Percentiles rank a stretch among this genome's conserved stretches.
Evolutionary conservation across 139 green algal genomes (phyloP).

Genomic region (Chlorella sp.): DNA sequence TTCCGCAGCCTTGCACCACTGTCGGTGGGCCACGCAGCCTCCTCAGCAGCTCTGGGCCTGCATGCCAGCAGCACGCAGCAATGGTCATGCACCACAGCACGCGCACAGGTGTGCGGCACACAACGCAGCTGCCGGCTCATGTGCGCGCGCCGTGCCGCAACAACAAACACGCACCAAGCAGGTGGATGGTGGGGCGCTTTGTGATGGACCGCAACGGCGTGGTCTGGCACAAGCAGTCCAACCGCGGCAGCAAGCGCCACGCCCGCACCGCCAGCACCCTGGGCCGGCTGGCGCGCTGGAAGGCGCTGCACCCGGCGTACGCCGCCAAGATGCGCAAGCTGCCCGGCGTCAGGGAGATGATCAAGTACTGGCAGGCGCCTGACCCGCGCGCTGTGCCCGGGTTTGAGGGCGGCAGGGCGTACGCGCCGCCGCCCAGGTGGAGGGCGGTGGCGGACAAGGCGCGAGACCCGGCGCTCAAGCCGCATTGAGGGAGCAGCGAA

Average conservation of each 20-base stretch:
- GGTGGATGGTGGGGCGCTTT: conserved; percentile 19
- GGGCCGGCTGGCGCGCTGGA: conserved; percentile 16
- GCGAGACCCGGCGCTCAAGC: too few relatives aligned
- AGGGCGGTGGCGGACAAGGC: background rate
- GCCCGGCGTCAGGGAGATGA: conserved; percentile 6
- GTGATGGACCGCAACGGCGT: conserved; percentile 22
- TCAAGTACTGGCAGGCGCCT: conserved; percentile 18
- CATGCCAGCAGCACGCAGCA: background rate
- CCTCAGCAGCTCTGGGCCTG: background rate
- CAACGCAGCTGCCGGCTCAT: background rate
- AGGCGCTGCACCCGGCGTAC: conserved; percentile 9
- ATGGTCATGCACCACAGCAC: background rate
- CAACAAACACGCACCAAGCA: background rate
- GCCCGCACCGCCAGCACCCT: background rate
- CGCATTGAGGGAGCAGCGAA: too few relatives aligned
- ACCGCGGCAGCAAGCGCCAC: conserved; percentile 13
- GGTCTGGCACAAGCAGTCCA: conserved; percentile 26
- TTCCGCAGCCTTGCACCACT: background rate
- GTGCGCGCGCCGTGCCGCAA: background rate
- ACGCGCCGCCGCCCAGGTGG: background rate
- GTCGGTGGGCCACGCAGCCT: background rate
- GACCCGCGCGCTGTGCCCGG: conserved; percentile 12
- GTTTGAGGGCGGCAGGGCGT: background rate
- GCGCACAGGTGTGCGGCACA: background rate
- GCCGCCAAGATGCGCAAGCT: conserved; percentile 12